Evolutionary conservation across 352 stramenopile species (phyloP).

Genomic region (Phytophthora quininea): DNA sequence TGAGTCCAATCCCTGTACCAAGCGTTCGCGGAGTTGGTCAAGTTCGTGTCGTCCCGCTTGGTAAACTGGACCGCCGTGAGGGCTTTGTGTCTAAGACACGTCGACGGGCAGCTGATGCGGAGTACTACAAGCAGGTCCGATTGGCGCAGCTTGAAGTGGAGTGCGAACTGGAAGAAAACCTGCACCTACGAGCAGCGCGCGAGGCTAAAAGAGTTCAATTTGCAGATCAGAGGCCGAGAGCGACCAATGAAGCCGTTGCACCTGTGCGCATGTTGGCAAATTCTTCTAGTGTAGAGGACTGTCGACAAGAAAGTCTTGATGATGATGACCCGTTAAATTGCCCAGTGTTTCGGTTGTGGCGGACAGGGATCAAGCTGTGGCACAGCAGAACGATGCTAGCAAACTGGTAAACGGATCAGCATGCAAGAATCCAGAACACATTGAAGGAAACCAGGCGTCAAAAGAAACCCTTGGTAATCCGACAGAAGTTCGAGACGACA

Average conservation of each 20-base stretch:
- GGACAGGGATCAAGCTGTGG: no score
- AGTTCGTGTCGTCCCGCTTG: conserved; percentile 23
- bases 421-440: no score
- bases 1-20: conserved; percentile 1
- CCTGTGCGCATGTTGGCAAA: not conserved
- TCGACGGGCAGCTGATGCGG: conserved; percentile 54
- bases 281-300: no score
- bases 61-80: conserved; percentile 30
- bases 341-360: no score
- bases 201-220: conserved; percentile 37
- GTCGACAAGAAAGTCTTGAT: no score
- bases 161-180: conserved; percentile 78
- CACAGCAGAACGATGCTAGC: no score
- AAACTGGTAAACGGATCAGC: no score
- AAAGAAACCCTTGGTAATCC: no score
- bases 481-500: not conserved
- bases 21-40: conserved; percentile 12
- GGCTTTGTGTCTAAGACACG: conserved; percentile 67
- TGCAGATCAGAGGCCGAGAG: conserved; percentile 14
- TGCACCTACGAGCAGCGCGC: conserved; percentile 61
- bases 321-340: no score
- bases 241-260: conserved; percentile 14
- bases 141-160: conserved; percentile 71
- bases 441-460: no score
- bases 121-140: conserved; percentile 73